Conservation (phyloP, 805 yeast species). For the Candida coleopterorum region DNA sequence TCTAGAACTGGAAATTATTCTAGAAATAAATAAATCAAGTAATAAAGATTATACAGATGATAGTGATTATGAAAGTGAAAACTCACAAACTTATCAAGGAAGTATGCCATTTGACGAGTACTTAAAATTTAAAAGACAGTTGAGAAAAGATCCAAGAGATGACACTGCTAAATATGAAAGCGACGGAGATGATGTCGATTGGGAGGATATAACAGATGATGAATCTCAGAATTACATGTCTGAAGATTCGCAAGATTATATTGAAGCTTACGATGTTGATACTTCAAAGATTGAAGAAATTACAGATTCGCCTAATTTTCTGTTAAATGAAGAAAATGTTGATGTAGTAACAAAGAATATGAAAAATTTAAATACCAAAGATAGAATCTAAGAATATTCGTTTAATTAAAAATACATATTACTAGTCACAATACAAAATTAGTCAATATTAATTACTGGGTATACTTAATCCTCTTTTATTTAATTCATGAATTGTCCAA, state of each 20-base stretch:
- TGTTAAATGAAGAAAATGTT: neutral
- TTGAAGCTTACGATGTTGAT: constrained; percentile 4
- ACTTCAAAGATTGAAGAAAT: neutral
- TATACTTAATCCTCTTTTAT: constrained; percentile 39
- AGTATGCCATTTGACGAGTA: constrained; percentile 7
- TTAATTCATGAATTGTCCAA: constrained; percentile 65
- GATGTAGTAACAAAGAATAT: constrained; percentile 1
- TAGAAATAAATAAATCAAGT: constrained; percentile 3
- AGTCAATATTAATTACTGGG: constrained; percentile 10
- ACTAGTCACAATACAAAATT: neutral
- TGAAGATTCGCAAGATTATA: constrained; percentile 5
- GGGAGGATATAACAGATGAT: constrained; percentile 3
- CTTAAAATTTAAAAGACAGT: constrained; percentile 4
- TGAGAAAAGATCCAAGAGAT: constrained; percentile 2
- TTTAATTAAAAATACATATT: neutral
- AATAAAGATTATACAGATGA: constrained; percentile 13
- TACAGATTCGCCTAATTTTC: neutral
- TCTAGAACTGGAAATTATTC: constrained; percentile 9
- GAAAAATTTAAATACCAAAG: neutral
- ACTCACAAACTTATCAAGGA: constrained; percentile 3
- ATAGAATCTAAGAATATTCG: too few relatives aligned
- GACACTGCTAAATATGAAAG: neutral
- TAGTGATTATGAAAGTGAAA: constrained; percentile 12
- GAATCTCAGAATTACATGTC: constrained; percentile 2
- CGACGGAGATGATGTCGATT: constrained; percentile 4